Evolutionary conservation across 805 yeast genomes (phyloP), one percentile per base, ranked within the genome.

Genomic region (Debaryomyces maramus): DNA sequence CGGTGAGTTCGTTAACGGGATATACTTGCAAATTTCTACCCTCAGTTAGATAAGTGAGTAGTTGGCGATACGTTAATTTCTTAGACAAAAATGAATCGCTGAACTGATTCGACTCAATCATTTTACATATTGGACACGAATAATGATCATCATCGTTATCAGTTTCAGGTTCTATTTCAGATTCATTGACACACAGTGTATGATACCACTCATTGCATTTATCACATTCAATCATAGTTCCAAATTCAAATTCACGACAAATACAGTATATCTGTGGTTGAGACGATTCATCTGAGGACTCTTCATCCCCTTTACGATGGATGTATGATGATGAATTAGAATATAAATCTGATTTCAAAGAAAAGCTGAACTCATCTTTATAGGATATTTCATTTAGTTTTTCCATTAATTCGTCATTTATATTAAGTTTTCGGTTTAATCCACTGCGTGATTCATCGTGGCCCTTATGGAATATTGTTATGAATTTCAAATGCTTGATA

Each of bases 171-270:
- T 33, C 22, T 14, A 27, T 21, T 6, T n/a, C 43, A 17, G 32
- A 20, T 13, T 50, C 56, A 10, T 72, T 72, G 32, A 83, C 65
- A 58, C 90, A 84, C 11, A 59, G 60, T 33, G 75, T 72, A 53
- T 84, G 90, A 52, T 77, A 84, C 89, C 89, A 83, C 50, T 83
- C 88, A 38, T 73, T 67, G 56, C 91, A 85, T 13, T 57, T 60
- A 46, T 83, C 89, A 61, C 90, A 84, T 43, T 78, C 84, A 32
- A 82, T 77, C 86, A 83, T 83, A 0, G 76, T 72, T 5, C 57
- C 85, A 75, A 48, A 72, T 48, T 83, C 90, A 17, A 60, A 59
- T 34, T 73, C 75, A 33, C 88, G 70, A 56, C 91, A 84, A 40
- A 80, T 62, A 53, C 90, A 84, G 16, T 57, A 51, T 6, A 48